A percentile compares a stretch with the other conserved stretches of the same genome.
Evolutionary conservation across 202 grass and related monocot species (phyloP).

Genomic region (Zizania palustris): DNA sequence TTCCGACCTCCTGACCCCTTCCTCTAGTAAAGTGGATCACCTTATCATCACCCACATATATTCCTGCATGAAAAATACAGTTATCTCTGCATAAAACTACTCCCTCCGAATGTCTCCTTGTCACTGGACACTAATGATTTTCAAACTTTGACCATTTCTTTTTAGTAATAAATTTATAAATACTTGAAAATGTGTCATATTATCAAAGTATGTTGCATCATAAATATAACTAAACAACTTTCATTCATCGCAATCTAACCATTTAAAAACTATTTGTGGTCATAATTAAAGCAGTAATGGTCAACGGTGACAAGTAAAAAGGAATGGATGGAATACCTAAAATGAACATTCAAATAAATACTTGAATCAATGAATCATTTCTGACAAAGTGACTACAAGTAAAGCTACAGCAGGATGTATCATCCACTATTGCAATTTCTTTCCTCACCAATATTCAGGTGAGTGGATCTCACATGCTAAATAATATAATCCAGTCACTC

Average conservation of each 20-base stretch:
- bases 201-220: too few relatives aligned
- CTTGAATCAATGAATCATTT: neutral
- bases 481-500: neutral
- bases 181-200: too few relatives aligned
- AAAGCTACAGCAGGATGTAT: neutral
- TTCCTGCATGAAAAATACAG: constrained; percentile 46
- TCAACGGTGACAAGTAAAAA: too few relatives aligned
- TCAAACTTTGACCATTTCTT: too few relatives aligned
- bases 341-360: neutral
- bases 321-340: too few relatives aligned
- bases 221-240: too few relatives aligned
- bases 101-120: too few relatives aligned
- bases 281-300: too few relatives aligned
- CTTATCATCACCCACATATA: constrained; percentile 76
- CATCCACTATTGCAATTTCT: neutral
- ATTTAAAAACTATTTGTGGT: too few relatives aligned
- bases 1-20: constrained; percentile 72
- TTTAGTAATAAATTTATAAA: neutral
- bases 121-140: too few relatives aligned
- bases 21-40: constrained; percentile 89
- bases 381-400: neutral
- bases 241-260: too few relatives aligned
- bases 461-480: neutral
- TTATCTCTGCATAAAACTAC: neutral
- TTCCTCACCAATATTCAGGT: neutral